Base-by-base conservation (phyloP, 2,329 filamentous ascomycete species). In the Allantophomopsis lycopodina region DNA sequence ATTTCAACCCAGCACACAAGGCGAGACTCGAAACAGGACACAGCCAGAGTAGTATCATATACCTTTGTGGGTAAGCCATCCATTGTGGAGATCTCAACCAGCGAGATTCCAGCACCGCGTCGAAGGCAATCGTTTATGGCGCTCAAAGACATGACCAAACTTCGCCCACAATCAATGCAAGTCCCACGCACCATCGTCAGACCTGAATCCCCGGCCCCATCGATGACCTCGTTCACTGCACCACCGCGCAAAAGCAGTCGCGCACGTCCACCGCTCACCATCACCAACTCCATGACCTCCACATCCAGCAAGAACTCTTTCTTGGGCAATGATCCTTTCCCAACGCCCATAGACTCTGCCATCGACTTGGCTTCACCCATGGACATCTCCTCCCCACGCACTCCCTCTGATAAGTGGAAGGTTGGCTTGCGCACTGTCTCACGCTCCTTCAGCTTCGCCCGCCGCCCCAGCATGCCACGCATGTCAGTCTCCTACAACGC, bases 1-100 rank as follows among this genome's bases (percentile, higher is more conserved):
- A 45, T 38, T 13, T 39, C 23, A 23, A 40, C 32, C 50, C 64
- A 65, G 43, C 23, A 28, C 23, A 28, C 23, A 28, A 28, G 23
- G 8, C 32, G 10, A 34, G 32, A 14, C 12, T 15, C 32, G 7
- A 34, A 34, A 6, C 66, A 73, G 53, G 66, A 67, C 45, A 73
- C 66, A 8, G 73, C 73, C 7, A 62, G 70, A 32, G 60, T 67
- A 2, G 70, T 77, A n/a, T 71, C 69, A 1, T 69, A 76, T 17
- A 58, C 76, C 41, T 77, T 66, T 45, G 60, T 67, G 4, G 73
- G 73, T 43, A 75, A 72, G 57, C 73, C 73, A 6, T 68, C 61
- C 32, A 62, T 77, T 5, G 61, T 77, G 42, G 60, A 75, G 14
- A 38, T 38, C 14, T 38, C 30, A 6, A 20, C 18, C 4, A 17